Percentiles rank a stretch among this genome's conserved stretches.
phyloP scores from a whole-genome alignment of 805 yeast species.

The Candida maesae region DNA sequence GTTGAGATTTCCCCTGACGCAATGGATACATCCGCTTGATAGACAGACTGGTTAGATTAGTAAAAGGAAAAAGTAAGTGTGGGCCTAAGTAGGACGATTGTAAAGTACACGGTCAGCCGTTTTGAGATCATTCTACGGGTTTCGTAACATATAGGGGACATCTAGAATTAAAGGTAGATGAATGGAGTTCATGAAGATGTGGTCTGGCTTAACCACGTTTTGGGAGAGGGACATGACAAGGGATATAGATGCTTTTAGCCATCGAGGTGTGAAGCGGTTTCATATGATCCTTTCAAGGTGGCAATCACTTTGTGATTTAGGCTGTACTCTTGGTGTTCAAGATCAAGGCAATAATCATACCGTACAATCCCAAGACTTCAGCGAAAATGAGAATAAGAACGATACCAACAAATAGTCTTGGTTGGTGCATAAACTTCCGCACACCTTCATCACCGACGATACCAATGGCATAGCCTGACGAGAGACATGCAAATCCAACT shows the following conservation, averaged over 20 bases:
- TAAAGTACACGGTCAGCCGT: not conserved
- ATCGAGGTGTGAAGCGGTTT: not conserved
- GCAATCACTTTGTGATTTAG: conserved; percentile 29
- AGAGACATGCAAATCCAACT: conserved; percentile 94
- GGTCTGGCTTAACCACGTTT: too few relatives aligned
- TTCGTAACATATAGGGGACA: not conserved
- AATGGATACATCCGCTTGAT: conserved; percentile 36
- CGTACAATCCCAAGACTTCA: conserved; percentile 86
- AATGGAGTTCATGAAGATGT: not conserved
- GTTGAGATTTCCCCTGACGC: conserved; percentile 27
- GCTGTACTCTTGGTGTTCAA: conserved; percentile 83
- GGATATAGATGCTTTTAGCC: too few relatives aligned
- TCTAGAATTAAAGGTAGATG: not conserved
- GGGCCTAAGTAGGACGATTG: too few relatives aligned
- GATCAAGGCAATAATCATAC: conserved; percentile 92
- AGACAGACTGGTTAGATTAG: too few relatives aligned
- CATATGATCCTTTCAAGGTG: not conserved
- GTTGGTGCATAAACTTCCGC: conserved; percentile 83
- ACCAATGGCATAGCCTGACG: conserved; percentile 96
- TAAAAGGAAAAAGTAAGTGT: too few relatives aligned
- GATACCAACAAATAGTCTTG: conserved; percentile 84
- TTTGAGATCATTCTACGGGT: not conserved
- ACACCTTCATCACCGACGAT: conserved; percentile 94
- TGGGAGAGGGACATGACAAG: too few relatives aligned
- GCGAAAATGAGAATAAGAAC: conserved; percentile 87